Conservation (phyloP, 169 alveolate genomes). For the Hepatocystis sp. region DNA sequence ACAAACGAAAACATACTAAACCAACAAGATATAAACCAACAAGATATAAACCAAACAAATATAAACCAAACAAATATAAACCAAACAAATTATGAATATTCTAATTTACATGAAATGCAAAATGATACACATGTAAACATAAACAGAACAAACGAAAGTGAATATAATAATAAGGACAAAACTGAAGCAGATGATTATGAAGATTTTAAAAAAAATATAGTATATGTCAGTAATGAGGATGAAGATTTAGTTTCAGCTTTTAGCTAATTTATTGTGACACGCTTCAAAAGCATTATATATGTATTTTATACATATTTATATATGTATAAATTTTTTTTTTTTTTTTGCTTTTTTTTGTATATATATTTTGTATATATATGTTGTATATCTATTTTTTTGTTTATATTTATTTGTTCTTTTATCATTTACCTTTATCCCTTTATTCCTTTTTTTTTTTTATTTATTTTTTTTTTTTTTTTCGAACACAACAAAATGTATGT, state of each 20-base stretch:
- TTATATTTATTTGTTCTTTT: too few species aligned
- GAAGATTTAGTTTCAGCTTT: slow-evolving; percentile 70
- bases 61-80: not conserved
- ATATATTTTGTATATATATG: not conserved
- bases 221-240: slow-evolving; percentile 66
- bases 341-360: not conserved
- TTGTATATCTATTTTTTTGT: too few species aligned
- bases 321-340: not conserved
- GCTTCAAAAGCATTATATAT: too few species aligned
- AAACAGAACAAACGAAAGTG: not conserved
- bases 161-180: not conserved
- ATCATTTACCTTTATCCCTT: too few species aligned
- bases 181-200: slow-evolving; percentile 14
- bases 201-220: slow-evolving; percentile 27
- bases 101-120: not conserved
- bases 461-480: too few species aligned
- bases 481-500: too few species aligned
- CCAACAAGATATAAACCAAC: slow-evolving; percentile 1
- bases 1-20: too few species aligned
- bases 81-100: not conserved
- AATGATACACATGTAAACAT: not conserved
- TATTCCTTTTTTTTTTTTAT: too few species aligned
- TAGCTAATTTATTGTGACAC: slow-evolving; percentile 14
- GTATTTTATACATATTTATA: too few species aligned
- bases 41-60: too few species aligned